phyloP scores from a whole-genome alignment of 371 early-diverging fungal genomes.

The Mortierella sp. region DNA sequence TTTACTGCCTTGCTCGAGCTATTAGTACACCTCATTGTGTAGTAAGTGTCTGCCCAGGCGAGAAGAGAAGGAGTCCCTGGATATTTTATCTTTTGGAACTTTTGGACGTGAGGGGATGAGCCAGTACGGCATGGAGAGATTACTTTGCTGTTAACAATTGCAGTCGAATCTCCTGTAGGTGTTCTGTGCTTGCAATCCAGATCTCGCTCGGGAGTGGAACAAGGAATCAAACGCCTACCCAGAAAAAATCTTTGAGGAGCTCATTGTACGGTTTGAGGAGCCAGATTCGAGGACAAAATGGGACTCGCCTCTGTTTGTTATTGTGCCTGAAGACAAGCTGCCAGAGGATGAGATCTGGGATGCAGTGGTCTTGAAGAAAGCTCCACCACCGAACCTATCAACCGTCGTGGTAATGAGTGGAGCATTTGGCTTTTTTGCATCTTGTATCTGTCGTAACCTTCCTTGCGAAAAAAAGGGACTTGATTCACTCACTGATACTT shows the following conservation, averaged over 20 bases:
- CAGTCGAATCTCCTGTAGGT: conserved; percentile 59
- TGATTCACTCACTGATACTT: background rate
- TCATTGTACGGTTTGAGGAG: conserved; percentile 93
- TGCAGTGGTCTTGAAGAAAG: conserved; percentile 77
- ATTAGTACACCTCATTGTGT: conserved; percentile 92
- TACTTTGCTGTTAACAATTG: background rate
- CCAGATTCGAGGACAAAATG: conserved; percentile 91
- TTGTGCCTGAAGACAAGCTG: conserved; percentile 77
- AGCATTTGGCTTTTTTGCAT: background rate
- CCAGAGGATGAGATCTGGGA: conserved; percentile 80
- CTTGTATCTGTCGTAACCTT: too few species aligned
- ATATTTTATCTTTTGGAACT: too few species aligned
- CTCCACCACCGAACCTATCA: conserved; percentile 86
- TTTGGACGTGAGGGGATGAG: too few species aligned
- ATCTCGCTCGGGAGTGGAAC: conserved; percentile 78
- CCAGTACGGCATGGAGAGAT: too few species aligned
- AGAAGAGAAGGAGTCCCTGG: too few species aligned
- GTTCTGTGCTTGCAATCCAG: conserved; percentile 75
- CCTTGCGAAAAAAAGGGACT: too few species aligned
- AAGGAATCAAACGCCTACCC: conserved; percentile 45
- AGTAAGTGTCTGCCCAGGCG: conserved; percentile 54
- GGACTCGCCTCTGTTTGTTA: conserved; percentile 94
- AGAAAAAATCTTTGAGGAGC: conserved; percentile 78
- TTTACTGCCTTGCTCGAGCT: conserved; percentile 91
- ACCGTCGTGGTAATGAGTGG: conserved; percentile 70